phyloP scores from a whole-genome alignment of 78 protist species.

The Acrasis kona region DNA sequence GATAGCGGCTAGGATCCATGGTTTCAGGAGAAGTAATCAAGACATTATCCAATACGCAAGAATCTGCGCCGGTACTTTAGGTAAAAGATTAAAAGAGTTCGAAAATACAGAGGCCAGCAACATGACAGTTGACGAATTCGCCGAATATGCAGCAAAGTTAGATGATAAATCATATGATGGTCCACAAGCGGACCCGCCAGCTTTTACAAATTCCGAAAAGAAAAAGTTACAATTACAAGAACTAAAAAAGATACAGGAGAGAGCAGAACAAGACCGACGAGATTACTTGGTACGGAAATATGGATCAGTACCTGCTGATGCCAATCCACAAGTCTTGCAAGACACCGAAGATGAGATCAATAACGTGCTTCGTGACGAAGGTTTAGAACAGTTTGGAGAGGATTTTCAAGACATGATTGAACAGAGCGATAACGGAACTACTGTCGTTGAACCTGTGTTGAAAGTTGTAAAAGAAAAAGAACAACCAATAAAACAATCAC shows the following conservation, averaged over 20 bases:
- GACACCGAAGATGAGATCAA: no score
- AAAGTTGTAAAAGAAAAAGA: no score
- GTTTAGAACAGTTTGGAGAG: no score
- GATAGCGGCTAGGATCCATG: conserved; percentile 7
- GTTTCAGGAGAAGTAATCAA: background rate
- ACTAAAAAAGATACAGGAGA: background rate
- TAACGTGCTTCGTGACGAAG: no score
- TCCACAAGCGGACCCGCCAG: background rate
- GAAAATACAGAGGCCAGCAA: background rate
- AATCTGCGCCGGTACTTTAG: background rate
- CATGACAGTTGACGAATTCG: background rate
- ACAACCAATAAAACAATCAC: no score
- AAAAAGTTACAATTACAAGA: background rate
- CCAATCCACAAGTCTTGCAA: no score
- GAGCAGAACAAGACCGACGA: background rate
- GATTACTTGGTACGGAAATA: no score
- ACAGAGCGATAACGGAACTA: no score
- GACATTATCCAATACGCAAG: background rate
- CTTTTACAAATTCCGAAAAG: background rate
- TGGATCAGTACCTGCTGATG: no score
- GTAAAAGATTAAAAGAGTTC: background rate
- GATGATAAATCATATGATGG: background rate
- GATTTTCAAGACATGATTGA: no score
- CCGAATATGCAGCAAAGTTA: background rate
- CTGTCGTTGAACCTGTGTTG: no score